Conservation (phyloP, 2,329 filamentous ascomycete genomes). For the Didymellaceae sp. region DNA sequence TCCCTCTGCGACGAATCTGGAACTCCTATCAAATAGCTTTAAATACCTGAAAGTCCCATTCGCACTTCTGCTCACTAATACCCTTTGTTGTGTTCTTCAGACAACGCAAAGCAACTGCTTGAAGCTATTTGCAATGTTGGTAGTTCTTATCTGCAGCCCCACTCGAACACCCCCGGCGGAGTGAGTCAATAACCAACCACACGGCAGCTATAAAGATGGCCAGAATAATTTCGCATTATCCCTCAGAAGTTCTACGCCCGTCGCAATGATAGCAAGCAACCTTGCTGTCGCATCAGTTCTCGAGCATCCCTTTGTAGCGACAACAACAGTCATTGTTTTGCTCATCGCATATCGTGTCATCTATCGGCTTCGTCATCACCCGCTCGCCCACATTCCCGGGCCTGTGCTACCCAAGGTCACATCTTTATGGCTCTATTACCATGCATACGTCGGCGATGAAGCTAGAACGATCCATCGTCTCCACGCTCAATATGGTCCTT, state of each 20-base stretch:
- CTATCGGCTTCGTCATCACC: conserved; percentile 35
- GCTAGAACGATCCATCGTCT: conserved; percentile 29
- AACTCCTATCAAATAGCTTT: no score
- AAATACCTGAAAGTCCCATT: no score
- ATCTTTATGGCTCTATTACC: conserved; percentile 37
- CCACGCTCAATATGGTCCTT: conserved; percentile 29
- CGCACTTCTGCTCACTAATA: no score
- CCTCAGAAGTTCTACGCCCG: not conserved
- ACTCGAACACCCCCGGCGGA: not conserved
- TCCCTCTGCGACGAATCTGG: no score
- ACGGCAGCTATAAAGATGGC: not conserved
- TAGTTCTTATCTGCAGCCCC: not conserved
- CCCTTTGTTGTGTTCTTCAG: no score
- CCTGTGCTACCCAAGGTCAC: conserved; percentile 30
- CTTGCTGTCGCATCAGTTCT: not conserved
- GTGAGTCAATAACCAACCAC: not conserved
- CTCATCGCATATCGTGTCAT: conserved; percentile 20
- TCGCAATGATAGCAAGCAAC: not conserved
- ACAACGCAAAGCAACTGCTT: no score
- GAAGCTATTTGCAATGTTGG: not conserved
- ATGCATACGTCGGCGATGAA: conserved; percentile 39
- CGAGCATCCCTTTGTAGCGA: not conserved
- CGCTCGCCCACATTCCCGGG: conserved; percentile 32
- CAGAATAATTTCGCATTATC: not conserved
- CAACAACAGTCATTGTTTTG: conserved; percentile 4